Evolutionary conservation across 2,329 filamentous ascomycete species (phyloP).

Genomic region (Penicillium aurantiogriseum): DNA sequence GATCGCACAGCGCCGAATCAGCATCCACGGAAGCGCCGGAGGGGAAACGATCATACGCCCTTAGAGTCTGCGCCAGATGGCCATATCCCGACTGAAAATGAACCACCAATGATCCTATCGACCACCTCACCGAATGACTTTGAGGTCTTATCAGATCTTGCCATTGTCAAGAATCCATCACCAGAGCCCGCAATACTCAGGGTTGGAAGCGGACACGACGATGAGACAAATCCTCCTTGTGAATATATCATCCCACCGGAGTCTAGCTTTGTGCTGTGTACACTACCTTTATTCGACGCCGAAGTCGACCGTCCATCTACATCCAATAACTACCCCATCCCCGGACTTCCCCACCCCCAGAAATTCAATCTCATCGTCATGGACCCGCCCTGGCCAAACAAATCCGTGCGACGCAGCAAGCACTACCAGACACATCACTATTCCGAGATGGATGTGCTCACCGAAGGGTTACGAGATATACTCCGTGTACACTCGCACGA

Average conservation of each 20-base stretch:
- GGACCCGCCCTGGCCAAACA: conserved; percentile 65
- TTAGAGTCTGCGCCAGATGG: neutral
- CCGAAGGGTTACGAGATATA: conserved; percentile 42
- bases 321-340: conserved; percentile 21
- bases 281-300: conserved; percentile 29
- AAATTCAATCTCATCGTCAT: conserved; percentile 60
- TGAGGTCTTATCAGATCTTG: conserved; percentile 23
- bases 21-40: neutral
- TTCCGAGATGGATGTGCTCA: conserved; percentile 30
- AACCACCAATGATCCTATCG: conserved; percentile 36
- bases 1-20: neutral
- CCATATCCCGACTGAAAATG: neutral
- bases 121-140: conserved; percentile 33
- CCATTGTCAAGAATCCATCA: conserved; percentile 34
- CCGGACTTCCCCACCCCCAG: conserved; percentile 24
- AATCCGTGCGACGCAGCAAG: conserved; percentile 54
- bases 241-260: conserved; percentile 48
- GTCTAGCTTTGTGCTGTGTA: conserved; percentile 49
- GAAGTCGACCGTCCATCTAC: neutral
- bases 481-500: conserved; percentile 46
- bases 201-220: conserved; percentile 15
- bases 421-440: conserved; percentile 45
- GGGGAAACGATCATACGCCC: neutral
- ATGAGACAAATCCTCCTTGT: conserved; percentile 16
- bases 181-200: conserved; percentile 11